Evolutionary conservation across 2,329 filamentous ascomycete genomes (phyloP), one percentile per base, ranked within the genome.

Genomic region (Rutstroemia sp.): DNA sequence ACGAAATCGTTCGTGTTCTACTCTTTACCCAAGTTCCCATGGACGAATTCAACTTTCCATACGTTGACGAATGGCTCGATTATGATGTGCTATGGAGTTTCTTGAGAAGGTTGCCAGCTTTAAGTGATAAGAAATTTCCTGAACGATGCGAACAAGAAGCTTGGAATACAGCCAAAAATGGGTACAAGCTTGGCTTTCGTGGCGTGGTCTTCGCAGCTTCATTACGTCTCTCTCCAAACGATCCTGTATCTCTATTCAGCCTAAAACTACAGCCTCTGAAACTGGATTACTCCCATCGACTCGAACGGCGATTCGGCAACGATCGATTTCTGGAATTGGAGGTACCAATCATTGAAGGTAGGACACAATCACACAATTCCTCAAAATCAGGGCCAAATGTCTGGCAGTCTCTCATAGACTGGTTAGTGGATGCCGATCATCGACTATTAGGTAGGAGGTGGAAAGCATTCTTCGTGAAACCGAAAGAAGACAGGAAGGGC

Each of bases 301-400:
- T 85, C 0, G 70, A 71, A 19, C 75, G 82, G 12, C 76, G 76
- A 4, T 83, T 83, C 60, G 81, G 82, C 0, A 68, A 75, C 0
- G 81, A 86, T 60, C 74, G 82, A 0, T 84, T 84, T 47, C 59
- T 86, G 1, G 79, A 85, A 53, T 57, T 86, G 0, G 65, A 75
- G 4, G 71, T 84, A 5, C 81, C 82, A 0, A 72, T 73, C 0
- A 71, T 75, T 0, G 69, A 64, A 1, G 67, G 66, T 0, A 68
- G 63, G 16, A 38, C 47, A 2, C 61, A 69, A 2, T 63, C 66
- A 0, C 68, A 71, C 0, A 50, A 59, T 0, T 49, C 69, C 0
- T 57, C 73, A 2, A 70, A 67, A 16, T 63, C 74, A 1, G 64
- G 72, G 3, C 67, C 69, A 0, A 59, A 64, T 0, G 69, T 70